Conservation (phyloP, 768 basidiomycete species). For the Mycena kentingensis region DNA sequence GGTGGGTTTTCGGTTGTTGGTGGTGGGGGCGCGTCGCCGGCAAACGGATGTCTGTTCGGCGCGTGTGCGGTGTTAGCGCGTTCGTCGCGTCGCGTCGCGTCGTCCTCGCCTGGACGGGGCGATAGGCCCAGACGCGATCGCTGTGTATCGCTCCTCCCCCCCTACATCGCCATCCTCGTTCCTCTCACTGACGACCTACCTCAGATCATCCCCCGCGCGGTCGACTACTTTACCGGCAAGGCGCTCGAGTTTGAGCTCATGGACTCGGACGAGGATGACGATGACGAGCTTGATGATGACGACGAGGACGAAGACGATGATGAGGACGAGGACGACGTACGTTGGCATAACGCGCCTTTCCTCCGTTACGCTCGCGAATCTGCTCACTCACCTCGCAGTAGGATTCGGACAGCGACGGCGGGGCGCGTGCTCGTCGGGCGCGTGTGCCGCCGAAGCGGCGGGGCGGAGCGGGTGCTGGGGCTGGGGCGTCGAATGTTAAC, state of each 20-base stretch:
- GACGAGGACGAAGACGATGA: conserved; percentile 58
- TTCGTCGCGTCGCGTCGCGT: too few species aligned
- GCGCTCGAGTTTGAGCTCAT: conserved; percentile 79
- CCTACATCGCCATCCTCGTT: conserved; percentile 5
- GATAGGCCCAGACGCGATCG: too few species aligned
- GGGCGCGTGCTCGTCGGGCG: conserved; percentile 59
- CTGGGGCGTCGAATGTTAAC: conserved; percentile 54
- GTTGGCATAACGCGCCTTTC: conserved; percentile 36
- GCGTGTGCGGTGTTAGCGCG: too few species aligned
- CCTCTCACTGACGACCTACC: background rate
- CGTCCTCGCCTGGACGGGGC: too few species aligned
- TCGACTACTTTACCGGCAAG: conserved; percentile 98
- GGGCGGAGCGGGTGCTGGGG: conserved; percentile 43
- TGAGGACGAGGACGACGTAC: conserved; percentile 44
- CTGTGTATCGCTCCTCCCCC: background rate
- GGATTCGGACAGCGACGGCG: conserved; percentile 74
- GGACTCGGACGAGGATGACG: conserved; percentile 57
- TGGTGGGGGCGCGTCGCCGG: too few species aligned
- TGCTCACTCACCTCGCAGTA: conserved; percentile 28
- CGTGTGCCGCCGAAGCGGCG: conserved; percentile 62
- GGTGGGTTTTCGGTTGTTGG: conserved; percentile 41
- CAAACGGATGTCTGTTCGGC: too few species aligned
- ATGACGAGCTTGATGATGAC: conserved; percentile 60
- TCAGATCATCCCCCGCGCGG: conserved; percentile 90
- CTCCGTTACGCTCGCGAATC: background rate